Base-by-base conservation (phyloP, 805 yeast species). In the Yarrowia porcina region DNA sequence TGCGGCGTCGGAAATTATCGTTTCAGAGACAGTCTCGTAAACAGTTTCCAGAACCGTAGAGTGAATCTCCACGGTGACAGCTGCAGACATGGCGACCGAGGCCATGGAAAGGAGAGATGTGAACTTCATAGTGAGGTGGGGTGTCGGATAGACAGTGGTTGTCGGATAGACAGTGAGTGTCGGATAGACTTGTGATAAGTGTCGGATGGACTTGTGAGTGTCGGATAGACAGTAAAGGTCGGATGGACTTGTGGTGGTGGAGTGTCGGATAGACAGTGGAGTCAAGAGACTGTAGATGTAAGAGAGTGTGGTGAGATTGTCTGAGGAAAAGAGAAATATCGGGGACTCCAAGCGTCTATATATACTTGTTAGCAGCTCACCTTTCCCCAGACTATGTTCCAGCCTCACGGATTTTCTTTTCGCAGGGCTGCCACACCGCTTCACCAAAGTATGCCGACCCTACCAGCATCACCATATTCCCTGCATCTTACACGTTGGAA, bases 161-260 rank as follows among this genome's bases (percentile, higher is more conserved):
- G 56, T 49, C 56, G 56, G 38, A 49, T 32, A n/a, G 56, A 49
- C 56, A 32, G 56, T 49, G 56, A 32, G 39, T 20, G 54, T 25
- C 47, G 47, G 28, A 41, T 21, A 41, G 47, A 41, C 47, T 9
- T n/a, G n/a, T n/a, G n/a, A 18, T 44, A 35, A 8, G 28, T 25
- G 28, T 25, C 28, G 28, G 28, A 25, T 25, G 8, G 28, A 25
- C 28, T n/a, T 9, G 28, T 44, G 50, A 8, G 28, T 25, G 28
- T 25, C 28, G 28, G 28, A 25, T 25, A 25, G 28, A 25, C 28
- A 25, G 56, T 49, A 39, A 32, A 30, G 18, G 54, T 35, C 57
- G 57, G 39, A 49, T 32, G 25, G 52, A 45, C 52, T 18, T 44
- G 35, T 44, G 28, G 38, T 35, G 20, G 39, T 17, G 39, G 12